Percentiles rank a stretch among this genome's conserved stretches.
These are phyloP conservation scores for Chimonanthus salicifolius DNA, from an alignment of 164 flowering plant species.

Conservation along the genomic window DNA sequence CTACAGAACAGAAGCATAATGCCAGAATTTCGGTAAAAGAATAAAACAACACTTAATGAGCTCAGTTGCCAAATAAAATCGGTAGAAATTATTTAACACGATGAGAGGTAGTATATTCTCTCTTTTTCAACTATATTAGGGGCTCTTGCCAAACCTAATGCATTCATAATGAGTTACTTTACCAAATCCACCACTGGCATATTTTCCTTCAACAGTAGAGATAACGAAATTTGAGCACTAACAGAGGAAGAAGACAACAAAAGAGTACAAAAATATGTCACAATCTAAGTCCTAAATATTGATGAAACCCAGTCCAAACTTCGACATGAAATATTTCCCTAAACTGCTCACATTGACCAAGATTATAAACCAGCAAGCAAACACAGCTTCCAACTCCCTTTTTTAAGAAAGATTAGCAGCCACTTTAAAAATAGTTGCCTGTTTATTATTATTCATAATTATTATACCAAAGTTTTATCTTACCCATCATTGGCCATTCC, in stretches of 20 bases:
- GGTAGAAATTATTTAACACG: neutral
- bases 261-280: neutral
- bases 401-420: neutral
- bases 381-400: neutral
- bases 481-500: too few relatives aligned
- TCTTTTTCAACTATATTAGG: neutral
- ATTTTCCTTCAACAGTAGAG: neutral
- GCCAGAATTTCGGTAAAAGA: neutral
- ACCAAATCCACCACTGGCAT: neutral
- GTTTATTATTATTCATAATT: too few relatives aligned
- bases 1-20: slow-evolving; percentile 34
- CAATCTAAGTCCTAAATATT: neutral
- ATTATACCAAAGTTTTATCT: too few relatives aligned
- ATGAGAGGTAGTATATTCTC: neutral
- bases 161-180: neutral
- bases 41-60: neutral
- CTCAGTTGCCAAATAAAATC: neutral
- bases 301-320: neutral
- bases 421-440: neutral
- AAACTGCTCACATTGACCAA: neutral
- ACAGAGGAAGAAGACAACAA: neutral
- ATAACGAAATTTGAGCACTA: neutral
- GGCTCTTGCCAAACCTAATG: too few relatives aligned
- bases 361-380: neutral
- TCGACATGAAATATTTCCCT: neutral